Evolutionary conservation across 2,329 filamentous ascomycete genomes (phyloP), one percentile per base, ranked within the genome.

Genomic region (Fusarium sambucinum): DNA sequence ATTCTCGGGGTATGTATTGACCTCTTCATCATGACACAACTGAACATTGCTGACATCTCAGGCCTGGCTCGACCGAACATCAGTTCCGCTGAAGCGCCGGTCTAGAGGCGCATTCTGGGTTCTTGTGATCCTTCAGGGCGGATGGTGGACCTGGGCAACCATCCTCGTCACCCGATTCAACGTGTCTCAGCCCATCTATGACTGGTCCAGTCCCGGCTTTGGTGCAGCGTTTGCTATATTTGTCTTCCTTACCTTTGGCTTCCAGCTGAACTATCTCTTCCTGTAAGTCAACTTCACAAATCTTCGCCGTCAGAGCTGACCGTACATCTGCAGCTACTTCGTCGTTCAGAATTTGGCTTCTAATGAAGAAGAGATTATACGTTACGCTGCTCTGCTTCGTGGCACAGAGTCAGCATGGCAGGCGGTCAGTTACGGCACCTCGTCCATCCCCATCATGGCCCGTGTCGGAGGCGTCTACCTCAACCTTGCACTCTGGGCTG

Each of bases 221-320:
- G 90, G 90, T 1, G 82, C 83, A 38, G 88, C 84, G 0, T 93
- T 93, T 69, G 86, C 84, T 0, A 81, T 92, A 19, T 93, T 90
- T 75, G 73, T 93, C 8, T 86, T 93, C 69, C 83, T 91, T 69
- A 87, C 88, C 0, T 78, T 87, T 13, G 87, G 89, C 0, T 93
- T 93, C 70, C 90, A 93, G 77, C 69, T 92, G 10, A 93, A 93
- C 75, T 93, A 93, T 74, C 82, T 92, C 67, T 92, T 89, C 75
- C 77, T 92, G 82, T 89, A 73, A 77, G 85, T 78, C 13, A 7
- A 6, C 3, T 5, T 9, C 40, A 21, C 2, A 1, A 10, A 21
- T 9, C 13, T 7, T 2, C 0, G 4, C 5, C 3, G 1, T 29
- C 29, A 0, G 12, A 48, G 17, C 54, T 66, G 27, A 69, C 13